Percentiles rank a stretch among this genome's conserved stretches.
Conservation (phyloP, 208 protist genomes). For the Acanthamoeba sp. region DNA sequence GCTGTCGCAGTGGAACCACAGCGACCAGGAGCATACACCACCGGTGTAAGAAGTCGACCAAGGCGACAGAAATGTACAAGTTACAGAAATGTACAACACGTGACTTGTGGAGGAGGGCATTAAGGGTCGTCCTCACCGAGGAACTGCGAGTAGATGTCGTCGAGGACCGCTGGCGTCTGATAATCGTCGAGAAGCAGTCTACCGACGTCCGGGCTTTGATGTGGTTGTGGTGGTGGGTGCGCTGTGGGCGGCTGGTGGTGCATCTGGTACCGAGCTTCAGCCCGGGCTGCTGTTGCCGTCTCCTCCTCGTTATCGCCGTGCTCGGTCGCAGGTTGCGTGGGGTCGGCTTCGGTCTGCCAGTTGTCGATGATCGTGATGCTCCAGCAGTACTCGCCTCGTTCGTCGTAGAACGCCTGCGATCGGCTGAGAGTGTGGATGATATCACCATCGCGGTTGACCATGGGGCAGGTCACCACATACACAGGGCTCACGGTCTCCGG, state of each 20-base stretch:
- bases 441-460: neutral
- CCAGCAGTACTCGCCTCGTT: neutral
- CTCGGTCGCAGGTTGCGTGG: neutral
- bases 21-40: no score
- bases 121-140: neutral
- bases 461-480: conserved; percentile 37
- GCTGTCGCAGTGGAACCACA: neutral
- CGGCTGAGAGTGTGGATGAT: neutral
- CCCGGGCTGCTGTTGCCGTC: neutral
- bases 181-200: neutral
- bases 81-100: no score
- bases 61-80: no score
- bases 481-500: neutral
- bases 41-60: no score
- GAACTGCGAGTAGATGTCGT: conserved; percentile 24
- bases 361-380: neutral
- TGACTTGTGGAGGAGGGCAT: neutral
- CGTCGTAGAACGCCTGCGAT: conserved; percentile 24
- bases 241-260: neutral
- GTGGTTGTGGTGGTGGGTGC: neutral
- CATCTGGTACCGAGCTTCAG: no score
- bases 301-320: neutral
- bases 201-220: neutral
- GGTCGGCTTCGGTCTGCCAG: neutral
- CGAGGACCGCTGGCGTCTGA: neutral